These are phyloP conservation scores for Colletotrichum orbiculare DNA, from an alignment of 2,329 filamentous ascomycete species.

Conservation along the genomic window DNA sequence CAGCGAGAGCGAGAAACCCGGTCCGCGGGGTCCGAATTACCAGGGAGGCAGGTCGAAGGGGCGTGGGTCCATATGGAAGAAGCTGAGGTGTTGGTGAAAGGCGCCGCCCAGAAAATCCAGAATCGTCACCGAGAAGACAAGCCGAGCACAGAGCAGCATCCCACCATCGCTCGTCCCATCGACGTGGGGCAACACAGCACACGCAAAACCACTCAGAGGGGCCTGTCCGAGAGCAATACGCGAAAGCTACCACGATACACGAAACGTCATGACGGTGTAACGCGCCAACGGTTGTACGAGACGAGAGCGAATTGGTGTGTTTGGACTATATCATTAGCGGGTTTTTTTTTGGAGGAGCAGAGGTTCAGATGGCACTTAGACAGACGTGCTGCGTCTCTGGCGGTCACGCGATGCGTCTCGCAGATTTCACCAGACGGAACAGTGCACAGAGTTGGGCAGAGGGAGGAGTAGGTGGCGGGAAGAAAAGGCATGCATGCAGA, in stretches of 20 bases:
- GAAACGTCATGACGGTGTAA: conserved; percentile 26
- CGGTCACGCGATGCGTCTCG: no score
- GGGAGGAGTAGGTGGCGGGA: no score
- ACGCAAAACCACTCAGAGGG: no score
- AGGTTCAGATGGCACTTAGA: not conserved
- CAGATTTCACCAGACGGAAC: no score
- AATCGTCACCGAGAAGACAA: no score
- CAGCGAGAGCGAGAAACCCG: conserved; percentile 56
- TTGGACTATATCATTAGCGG: not conserved
- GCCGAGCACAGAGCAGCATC: no score
- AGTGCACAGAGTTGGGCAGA: not conserved
- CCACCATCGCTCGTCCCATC: no score
- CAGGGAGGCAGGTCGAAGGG: conserved; percentile 55
- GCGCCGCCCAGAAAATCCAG: not conserved
- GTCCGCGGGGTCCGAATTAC: conserved; percentile 56
- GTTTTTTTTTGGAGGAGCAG: not conserved
- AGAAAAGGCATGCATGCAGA: no score
- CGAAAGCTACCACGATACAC: no score
- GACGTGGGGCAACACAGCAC: no score
- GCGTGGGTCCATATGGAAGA: conserved; percentile 64
- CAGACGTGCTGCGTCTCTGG: not conserved
- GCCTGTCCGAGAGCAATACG: no score
- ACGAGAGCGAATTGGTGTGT: conserved; percentile 6
- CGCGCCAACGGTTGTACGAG: conserved; percentile 16
- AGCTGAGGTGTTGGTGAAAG: conserved; percentile 65